Evolutionary conservation across 2,329 filamentous ascomycete genomes (phyloP).

Genomic region (Penicillium sp.): DNA sequence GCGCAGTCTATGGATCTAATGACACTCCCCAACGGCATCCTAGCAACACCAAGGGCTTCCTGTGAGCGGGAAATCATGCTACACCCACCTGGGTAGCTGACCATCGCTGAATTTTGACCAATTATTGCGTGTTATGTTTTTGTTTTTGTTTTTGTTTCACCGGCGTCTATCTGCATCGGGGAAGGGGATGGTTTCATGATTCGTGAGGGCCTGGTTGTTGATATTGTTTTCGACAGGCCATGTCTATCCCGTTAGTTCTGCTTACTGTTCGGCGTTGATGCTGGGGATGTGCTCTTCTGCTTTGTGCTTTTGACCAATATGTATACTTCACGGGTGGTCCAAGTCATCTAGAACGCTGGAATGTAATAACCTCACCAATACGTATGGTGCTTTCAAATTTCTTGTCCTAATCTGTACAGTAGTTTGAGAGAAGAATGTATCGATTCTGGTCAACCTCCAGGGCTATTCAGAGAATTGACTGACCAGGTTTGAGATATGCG

Average conservation of each 20-base stretch:
- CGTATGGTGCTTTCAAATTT: too few species aligned
- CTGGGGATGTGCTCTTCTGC: not conserved
- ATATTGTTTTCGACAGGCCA: slow-evolving; percentile 16
- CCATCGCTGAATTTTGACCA: slow-evolving; percentile 16
- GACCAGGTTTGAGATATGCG: too few species aligned
- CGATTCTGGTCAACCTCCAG: too few species aligned
- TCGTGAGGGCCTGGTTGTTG: slow-evolving; percentile 12
- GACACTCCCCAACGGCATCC: slow-evolving; percentile 67
- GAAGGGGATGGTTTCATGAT: slow-evolving; percentile 10
- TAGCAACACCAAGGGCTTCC: slow-evolving; percentile 77
- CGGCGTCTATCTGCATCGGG: slow-evolving; percentile 20
- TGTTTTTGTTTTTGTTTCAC: not conserved
- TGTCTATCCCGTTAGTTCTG: slow-evolving; percentile 2
- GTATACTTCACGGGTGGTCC: slow-evolving; percentile 8
- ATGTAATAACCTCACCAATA: slow-evolving; percentile 5
- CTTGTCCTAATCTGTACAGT: too few species aligned
- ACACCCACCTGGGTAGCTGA: slow-evolving; percentile 9
- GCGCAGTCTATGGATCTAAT: slow-evolving; percentile 40
- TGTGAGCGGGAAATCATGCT: slow-evolving; percentile 47
- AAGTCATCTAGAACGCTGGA: slow-evolving; percentile 11
- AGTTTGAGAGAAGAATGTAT: too few species aligned
- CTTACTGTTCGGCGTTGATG: slow-evolving; percentile 4
- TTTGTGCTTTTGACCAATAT: slow-evolving; percentile 7
- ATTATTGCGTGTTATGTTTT: slow-evolving; percentile 6
- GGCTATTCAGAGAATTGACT: too few species aligned